Base-by-base conservation (phyloP, 192 early-diverging fungal species). In the Umbelopsis sp. region DNA sequence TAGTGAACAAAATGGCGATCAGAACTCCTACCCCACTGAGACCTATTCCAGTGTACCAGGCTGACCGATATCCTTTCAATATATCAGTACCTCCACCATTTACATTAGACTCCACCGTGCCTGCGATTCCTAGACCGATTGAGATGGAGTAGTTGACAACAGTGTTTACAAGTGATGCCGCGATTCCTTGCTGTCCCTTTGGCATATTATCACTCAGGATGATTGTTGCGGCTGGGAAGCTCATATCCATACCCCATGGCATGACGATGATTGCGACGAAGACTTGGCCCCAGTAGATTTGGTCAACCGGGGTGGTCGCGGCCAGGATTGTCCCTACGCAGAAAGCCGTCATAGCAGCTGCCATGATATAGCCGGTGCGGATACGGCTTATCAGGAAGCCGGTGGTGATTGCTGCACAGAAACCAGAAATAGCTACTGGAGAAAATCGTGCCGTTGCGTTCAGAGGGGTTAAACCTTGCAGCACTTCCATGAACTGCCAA, bases 241-340 rank as follows among this genome's bases (percentile, higher is more conserved):
- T 65, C 59, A 65, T 65, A 38, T 65, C 59, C 59, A 65, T 65
- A 38, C 59, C 59, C 59, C 59, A 65, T 31, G 59, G 59, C 59
- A 65, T 65, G 36, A 65, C 36, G 59, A 65, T 31, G 59, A 65
- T 31, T 31, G 59, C 11, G 22, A 65, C 59, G 36, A 65, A 65
- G 59, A 65, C 36, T 38, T 65, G 59, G 36, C 31, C 59, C 59
- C 59, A 65, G 36, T 65, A 65, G 59, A 65, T 65, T 65, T 65
- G 59, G 36, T 65, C 59, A 31, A 65, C 59, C 59, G 59, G 59
- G 26, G 59, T 65, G 31, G 59, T 65, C 59, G 59, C 59, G 26
- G 59, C 22, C 36, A 65, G 59, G 36, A 65, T 38, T 65, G 59
- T 65, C 14, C 59, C 59, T 31, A 65, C 59, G 59, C 59, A 65